A percentile compares a stretch with the other conserved stretches of the same genome.
phyloP scores from a whole-genome alignment of 78 protist genomes.

The Diacronema lutheri region DNA sequence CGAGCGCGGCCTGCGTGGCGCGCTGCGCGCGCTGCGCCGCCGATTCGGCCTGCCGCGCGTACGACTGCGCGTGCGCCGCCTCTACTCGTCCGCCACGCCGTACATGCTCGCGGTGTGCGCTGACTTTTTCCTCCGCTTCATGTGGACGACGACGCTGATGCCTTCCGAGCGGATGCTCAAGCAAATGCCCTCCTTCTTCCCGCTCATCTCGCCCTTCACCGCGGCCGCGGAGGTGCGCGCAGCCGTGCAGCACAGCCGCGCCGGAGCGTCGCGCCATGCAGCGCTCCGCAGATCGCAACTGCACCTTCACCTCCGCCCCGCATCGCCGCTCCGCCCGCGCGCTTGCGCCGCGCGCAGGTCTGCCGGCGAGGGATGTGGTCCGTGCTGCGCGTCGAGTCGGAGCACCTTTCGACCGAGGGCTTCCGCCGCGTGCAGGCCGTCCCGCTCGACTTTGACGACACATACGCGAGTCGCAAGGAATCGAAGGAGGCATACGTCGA shows the following conservation, averaged over 20 bases:
- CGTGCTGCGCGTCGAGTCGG: constrained; percentile 14
- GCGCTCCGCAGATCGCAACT: not conserved
- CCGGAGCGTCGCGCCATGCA: not conserved
- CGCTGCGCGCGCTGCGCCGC: not conserved
- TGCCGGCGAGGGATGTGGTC: constrained; percentile 31
- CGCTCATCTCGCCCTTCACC: not conserved
- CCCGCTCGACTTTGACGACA: not conserved
- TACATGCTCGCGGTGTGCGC: not conserved
- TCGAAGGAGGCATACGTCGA: too few relatives aligned
- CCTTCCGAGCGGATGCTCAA: not conserved
- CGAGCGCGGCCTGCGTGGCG: not conserved
- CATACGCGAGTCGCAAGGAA: too few relatives aligned
- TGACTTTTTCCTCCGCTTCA: constrained; percentile 13
- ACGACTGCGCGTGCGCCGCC: not conserved
- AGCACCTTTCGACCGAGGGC: not conserved
- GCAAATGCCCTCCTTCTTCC: not conserved
- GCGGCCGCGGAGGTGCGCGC: constrained; percentile 4
- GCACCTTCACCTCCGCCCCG: not conserved
- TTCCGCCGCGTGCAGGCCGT: constrained; percentile 3
- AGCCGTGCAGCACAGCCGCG: too few relatives aligned
- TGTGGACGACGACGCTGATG: constrained; percentile 20
- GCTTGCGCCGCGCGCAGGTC: not conserved
- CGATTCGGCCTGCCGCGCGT: not conserved
- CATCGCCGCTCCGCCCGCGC: not conserved
- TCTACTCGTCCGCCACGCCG: not conserved